A percentile compares a stretch with the other conserved stretches of the same genome.
These are phyloP conservation scores for Lactarius hengduanensis DNA, from an alignment of 768 basidiomycete species.

Conservation along the genomic window DNA sequence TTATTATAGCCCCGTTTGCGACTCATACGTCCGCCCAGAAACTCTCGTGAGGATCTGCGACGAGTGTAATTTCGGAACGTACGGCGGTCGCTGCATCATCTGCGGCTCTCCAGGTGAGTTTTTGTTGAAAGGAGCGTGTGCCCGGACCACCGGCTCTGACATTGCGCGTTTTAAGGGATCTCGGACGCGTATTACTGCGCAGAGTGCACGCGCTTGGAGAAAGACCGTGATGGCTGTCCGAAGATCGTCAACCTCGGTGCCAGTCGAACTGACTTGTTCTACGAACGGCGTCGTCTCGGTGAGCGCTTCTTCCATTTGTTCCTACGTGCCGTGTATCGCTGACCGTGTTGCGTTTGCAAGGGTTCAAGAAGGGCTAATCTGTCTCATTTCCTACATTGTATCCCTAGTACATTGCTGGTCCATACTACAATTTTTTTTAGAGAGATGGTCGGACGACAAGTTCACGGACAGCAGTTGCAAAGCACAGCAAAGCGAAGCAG, in stretches of 20 bases:
- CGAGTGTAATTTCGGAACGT: slow-evolving; percentile 99
- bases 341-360: slow-evolving; percentile 36
- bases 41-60: slow-evolving; percentile 98
- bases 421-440: background rate
- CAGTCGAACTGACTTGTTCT: slow-evolving; percentile 88
- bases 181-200: slow-evolving; percentile 99
- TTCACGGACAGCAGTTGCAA: background rate
- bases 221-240: slow-evolving; percentile 96
- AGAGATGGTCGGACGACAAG: background rate
- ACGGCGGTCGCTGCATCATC: slow-evolving; percentile 96
- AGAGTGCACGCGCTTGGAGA: slow-evolving; percentile 94
- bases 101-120: slow-evolving; percentile 86
- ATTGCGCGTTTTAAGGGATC: slow-evolving; percentile 59
- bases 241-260: slow-evolving; percentile 98
- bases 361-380: slow-evolving; percentile 63
- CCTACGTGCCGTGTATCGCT: background rate
- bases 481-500: background rate
- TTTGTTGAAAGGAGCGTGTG: no score
- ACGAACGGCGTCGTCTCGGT: slow-evolving; percentile 85
- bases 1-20: slow-evolving; percentile 70
- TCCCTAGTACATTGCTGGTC: slow-evolving; percentile 7
- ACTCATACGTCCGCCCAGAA: slow-evolving; percentile 98
- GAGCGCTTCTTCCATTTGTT: slow-evolving; percentile 29
- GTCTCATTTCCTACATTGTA: background rate
- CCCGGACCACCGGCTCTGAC: no score